phyloP scores from a whole-genome alignment of 768 basidiomycete genomes.

The Suillus sp. region DNA sequence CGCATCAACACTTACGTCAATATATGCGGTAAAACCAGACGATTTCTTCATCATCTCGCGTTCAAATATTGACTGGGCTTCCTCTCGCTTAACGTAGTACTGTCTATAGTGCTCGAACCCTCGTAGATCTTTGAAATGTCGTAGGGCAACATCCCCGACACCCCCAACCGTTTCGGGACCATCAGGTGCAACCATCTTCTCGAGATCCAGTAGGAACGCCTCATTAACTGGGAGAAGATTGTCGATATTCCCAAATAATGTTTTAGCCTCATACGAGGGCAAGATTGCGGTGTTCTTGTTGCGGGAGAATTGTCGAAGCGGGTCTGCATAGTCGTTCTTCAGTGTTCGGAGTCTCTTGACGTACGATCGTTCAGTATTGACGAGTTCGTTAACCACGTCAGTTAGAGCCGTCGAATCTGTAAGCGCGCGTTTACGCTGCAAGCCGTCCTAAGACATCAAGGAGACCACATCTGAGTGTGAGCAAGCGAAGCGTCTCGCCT shows the following conservation, averaged over 20 bases:
- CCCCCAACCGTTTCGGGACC: slow-evolving; percentile 57
- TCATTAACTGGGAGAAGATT: slow-evolving; percentile 87
- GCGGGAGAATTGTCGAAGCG: slow-evolving; percentile 81
- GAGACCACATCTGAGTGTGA: slow-evolving; percentile 8
- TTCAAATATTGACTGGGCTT: slow-evolving; percentile 87
- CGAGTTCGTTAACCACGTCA: slow-evolving; percentile 82
- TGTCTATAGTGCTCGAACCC: slow-evolving; percentile 92
- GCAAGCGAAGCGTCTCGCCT: slow-evolving; percentile 6
- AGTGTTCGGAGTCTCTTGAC: slow-evolving; percentile 80
- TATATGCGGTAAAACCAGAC: slow-evolving; percentile 81
- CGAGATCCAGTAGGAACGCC: slow-evolving; percentile 80
- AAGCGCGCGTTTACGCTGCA: slow-evolving; percentile 55
- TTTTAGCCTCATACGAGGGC: slow-evolving; percentile 88
- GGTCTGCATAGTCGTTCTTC: slow-evolving; percentile 89
- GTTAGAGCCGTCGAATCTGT: slow-evolving; percentile 67
- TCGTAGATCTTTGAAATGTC: slow-evolving; percentile 80
- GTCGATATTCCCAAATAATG: slow-evolving; percentile 93
- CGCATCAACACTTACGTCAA: slow-evolving; percentile 61
- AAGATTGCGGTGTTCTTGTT: slow-evolving; percentile 87
- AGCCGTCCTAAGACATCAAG: slow-evolving; percentile 27
- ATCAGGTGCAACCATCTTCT: slow-evolving; percentile 70
- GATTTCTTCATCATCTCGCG: slow-evolving; percentile 78
- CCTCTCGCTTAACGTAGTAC: slow-evolving; percentile 91
- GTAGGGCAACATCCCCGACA: slow-evolving; percentile 83
- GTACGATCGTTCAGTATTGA: slow-evolving; percentile 88